Evolutionary conservation across 2,329 filamentous ascomycete species (phyloP), one percentile per base, ranked within the genome.

Genomic region (Calonectria pteridis): DNA sequence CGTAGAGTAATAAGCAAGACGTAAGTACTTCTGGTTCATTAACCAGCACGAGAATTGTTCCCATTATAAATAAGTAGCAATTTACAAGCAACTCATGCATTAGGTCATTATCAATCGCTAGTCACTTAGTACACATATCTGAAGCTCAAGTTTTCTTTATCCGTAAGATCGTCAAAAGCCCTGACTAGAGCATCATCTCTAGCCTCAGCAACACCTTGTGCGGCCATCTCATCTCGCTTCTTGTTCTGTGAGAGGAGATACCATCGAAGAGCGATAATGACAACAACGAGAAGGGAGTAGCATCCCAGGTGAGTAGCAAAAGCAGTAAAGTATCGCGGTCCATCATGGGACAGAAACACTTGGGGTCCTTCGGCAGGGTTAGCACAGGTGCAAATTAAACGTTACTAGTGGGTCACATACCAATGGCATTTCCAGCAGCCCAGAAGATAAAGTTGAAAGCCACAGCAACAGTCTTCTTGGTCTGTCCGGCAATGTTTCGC

Each of bases 371-470:
- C 37, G 9, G 46, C 16, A 13, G 31, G 29, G 63, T 70, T 43
- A 67, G 73, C 18, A 33, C 5, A 31, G 49, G 7, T 29, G 31
- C 2, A 28, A 29, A 2, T 20, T 33, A 4, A 28, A 43, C 16
- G 33, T 31, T 26, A 4, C 26, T 2, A 20, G 7, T 0, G 33
- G 14, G n/a, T 20, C 78, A 73, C 81, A 81, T 84, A 85, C 90
- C 92, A 59, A 93, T 91, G 2, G 92, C 89, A 77, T 94, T 94
- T 0, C 93, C 93, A 0, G 89, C 88, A 26, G 91, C 89, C 93
- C 93, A 94, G 51, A 91, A 89, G 75, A 94, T 87, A 80, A 95
- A 94, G 82, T 93, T 94, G 76, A 91, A 88, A 7, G 93, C 92
- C 4, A 94, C 89, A 9, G 90, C 91, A 13, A 92, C 88, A 0